These are phyloP conservation scores for Papiliotrema nemorosa DNA, from an alignment of 1,284 basidiomycete species.

Conservation along the genomic window DNA sequence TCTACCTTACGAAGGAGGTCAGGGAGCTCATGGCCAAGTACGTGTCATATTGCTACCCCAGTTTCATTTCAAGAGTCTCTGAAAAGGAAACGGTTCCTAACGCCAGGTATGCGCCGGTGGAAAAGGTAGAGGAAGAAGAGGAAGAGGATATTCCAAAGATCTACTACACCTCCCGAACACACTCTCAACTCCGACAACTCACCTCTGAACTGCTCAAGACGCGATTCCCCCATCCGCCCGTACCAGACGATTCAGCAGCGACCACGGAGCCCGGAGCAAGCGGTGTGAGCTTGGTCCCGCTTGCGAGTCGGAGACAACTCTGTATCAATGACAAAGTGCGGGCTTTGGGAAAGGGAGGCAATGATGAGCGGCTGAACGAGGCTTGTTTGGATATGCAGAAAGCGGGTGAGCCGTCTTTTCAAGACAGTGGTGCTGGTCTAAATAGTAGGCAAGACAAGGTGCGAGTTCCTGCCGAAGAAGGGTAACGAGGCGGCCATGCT, in stretches of 20 bases:
- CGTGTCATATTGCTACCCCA: background rate
- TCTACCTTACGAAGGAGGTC: conserved; percentile 71
- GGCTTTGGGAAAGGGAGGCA: conserved; percentile 47
- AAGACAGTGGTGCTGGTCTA: background rate
- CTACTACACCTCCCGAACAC: conserved; percentile 90
- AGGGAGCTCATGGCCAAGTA: conserved; percentile 76
- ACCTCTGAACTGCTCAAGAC: conserved; percentile 76
- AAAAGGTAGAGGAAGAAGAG: conserved; percentile 30
- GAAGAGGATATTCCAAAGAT: conserved; percentile 56
- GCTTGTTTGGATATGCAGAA: conserved; percentile 81
- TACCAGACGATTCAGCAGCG: no score
- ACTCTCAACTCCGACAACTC: conserved; percentile 90
- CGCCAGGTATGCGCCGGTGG: conserved; percentile 19
- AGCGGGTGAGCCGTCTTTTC: conserved; percentile 54
- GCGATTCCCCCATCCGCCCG: conserved; percentile 23
- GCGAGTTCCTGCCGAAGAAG: conserved; percentile 71
- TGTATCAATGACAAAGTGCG: conserved; percentile 78
- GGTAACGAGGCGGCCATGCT: conserved; percentile 69
- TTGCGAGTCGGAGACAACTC: conserved; percentile 88
- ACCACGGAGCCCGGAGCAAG: background rate
- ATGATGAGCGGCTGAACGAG: conserved; percentile 80
- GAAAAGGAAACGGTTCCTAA: conserved; percentile 6
- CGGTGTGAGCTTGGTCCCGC: conserved; percentile 61
- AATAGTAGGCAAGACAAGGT: conserved; percentile 61
- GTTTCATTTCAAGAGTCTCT: background rate